A percentile compares a stretch with the other conserved stretches of the same genome.
These are phyloP conservation scores for Ascochyta pisi DNA, from an alignment of 2,329 filamentous ascomycete species.

Conservation along the genomic window DNA sequence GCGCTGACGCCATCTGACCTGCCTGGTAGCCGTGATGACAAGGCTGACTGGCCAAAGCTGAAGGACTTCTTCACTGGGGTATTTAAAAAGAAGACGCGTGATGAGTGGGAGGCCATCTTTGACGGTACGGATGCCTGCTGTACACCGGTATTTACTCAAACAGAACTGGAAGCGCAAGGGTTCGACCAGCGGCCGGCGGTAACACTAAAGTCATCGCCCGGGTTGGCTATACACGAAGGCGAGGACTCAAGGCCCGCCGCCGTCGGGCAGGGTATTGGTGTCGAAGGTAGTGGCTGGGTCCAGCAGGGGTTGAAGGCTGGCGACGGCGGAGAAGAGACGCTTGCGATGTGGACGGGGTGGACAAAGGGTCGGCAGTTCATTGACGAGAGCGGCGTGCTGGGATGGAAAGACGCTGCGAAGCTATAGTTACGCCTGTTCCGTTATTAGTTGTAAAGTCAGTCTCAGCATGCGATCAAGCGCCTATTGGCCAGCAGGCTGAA, in stretches of 20 bases:
- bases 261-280: slow-evolving; percentile 69
- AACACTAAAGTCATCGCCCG: slow-evolving; percentile 73
- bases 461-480: not conserved
- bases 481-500: slow-evolving; percentile 10
- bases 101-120: slow-evolving; percentile 85
- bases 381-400: slow-evolving; percentile 49
- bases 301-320: slow-evolving; percentile 68
- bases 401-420: slow-evolving; percentile 55
- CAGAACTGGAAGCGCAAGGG: slow-evolving; percentile 69
- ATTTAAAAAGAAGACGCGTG: slow-evolving; percentile 74
- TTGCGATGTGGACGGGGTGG: slow-evolving; percentile 81
- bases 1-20: slow-evolving; percentile 60
- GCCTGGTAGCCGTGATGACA: slow-evolving; percentile 63
- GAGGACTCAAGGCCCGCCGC: slow-evolving; percentile 50
- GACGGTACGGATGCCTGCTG: slow-evolving; percentile 92
- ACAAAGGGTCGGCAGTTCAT: slow-evolving; percentile 72
- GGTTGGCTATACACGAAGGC: slow-evolving; percentile 64
- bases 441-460: not conserved
- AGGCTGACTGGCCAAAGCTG: slow-evolving; percentile 71
- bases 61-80: slow-evolving; percentile 63
- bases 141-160: slow-evolving; percentile 81
- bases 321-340: slow-evolving; percentile 72
- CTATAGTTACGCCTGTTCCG: slow-evolving; percentile 22
- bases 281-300: slow-evolving; percentile 72
- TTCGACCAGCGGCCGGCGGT: slow-evolving; percentile 76